These are phyloP conservation scores for Stenogyne calaminthoides DNA, from an alignment of 305 asterid species.

Conservation along the genomic window DNA sequence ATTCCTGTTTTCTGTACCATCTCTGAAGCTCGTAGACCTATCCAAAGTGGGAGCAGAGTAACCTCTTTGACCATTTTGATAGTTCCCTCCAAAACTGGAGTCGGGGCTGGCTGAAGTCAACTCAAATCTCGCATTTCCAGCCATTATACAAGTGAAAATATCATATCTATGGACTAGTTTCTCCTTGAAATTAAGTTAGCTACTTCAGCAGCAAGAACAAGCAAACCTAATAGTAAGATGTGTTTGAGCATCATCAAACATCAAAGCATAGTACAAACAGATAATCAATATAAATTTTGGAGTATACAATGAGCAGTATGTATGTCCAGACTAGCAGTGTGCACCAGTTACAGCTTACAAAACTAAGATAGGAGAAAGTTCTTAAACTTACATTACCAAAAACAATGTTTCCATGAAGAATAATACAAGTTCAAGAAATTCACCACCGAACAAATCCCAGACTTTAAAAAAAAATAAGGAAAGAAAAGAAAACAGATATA, in stretches of 20 bases:
- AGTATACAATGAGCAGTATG: neutral
- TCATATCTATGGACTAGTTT: slow-evolving; percentile 42
- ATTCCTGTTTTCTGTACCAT: slow-evolving; percentile 55
- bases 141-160: slow-evolving; percentile 50
- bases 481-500: neutral
- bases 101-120: slow-evolving; percentile 70
- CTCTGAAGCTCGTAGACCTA: slow-evolving; percentile 80
- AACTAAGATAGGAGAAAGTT: neutral
- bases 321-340: neutral
- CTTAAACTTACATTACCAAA: slow-evolving; percentile 11
- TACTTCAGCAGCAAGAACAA: slow-evolving; percentile 38
- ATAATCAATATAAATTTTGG: slow-evolving; percentile 14
- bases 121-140: slow-evolving; percentile 74
- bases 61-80: slow-evolving; percentile 65
- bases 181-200: slow-evolving; percentile 28
- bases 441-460: neutral
- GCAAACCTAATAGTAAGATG: slow-evolving; percentile 33
- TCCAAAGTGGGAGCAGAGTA: slow-evolving; percentile 64
- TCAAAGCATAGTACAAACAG: neutral
- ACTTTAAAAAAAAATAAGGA: slow-evolving; percentile 5
- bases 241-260: slow-evolving; percentile 28
- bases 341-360: neutral
- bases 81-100: slow-evolving; percentile 61
- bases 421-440: neutral
- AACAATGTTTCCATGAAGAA: neutral